Evolutionary conservation across 2,329 filamentous ascomycete genomes (phyloP).

Genomic region (Cryphonectria carpinicola): DNA sequence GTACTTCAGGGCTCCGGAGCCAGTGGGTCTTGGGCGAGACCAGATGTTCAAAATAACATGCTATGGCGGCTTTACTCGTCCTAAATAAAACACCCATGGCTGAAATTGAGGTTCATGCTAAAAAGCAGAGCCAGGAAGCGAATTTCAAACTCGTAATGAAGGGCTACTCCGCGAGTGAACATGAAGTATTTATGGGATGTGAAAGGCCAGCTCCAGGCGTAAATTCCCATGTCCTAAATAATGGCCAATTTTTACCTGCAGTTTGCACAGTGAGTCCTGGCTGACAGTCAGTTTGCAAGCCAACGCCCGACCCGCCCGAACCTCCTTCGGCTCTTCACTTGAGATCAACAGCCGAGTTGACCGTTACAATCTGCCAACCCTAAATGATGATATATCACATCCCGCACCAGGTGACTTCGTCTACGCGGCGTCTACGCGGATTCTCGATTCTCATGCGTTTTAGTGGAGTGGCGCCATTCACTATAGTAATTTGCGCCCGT

Average conservation of each 20-base stretch:
- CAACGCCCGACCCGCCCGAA: not conserved
- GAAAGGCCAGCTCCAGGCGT: not conserved
- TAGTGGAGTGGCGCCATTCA: not conserved
- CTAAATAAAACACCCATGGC: not conserved
- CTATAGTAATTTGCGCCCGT: not conserved
- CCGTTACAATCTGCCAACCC: not conserved
- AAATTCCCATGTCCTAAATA: not conserved
- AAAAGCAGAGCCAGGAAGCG: too few species aligned
- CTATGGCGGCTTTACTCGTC: not conserved
- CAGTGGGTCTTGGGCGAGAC: not conserved
- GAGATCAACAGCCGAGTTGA: not conserved
- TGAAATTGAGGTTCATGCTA: not conserved
- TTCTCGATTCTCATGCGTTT: not conserved
- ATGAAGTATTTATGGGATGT: not conserved
- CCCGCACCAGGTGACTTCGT: not conserved
- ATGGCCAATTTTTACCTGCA: not conserved
- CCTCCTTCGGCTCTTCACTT: not conserved
- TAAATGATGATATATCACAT: not conserved
- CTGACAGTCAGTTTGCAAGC: not conserved
- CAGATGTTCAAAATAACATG: not conserved
- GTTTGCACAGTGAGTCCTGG: not conserved
- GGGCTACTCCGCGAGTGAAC: too few species aligned
- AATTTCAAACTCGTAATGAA: too few species aligned
- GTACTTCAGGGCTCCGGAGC: not conserved
- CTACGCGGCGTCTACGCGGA: not conserved